phyloP scores from a whole-genome alignment of 345 rosid genomes.

The Leavenworthia alabamica region DNA sequence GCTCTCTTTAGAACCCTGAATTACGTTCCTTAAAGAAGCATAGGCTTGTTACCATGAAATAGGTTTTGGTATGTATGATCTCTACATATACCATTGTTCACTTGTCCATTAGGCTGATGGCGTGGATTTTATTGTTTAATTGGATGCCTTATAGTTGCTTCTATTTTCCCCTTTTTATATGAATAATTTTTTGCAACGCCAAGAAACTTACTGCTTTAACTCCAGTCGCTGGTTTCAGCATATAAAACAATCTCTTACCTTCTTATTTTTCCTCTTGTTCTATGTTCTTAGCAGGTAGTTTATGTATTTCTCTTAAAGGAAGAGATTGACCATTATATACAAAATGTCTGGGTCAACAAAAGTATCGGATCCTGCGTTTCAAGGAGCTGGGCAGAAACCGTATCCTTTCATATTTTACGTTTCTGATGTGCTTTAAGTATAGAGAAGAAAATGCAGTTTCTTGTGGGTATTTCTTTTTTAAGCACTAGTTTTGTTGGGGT shows the following conservation, averaged over 20 bases:
- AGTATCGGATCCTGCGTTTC: constrained; percentile 87
- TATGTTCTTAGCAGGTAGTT: constrained; percentile 14
- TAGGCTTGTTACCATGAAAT: not conserved
- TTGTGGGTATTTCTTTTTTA: not conserved
- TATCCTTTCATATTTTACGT: constrained; percentile 49
- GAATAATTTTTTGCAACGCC: not conserved
- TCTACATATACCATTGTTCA: not conserved
- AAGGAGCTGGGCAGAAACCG: constrained; percentile 92
- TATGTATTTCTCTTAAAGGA: constrained; percentile 8
- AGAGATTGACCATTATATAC: not conserved
- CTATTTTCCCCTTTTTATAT: not conserved
- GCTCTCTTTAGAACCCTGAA: not conserved
- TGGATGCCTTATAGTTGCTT: not conserved
- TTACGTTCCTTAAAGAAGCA: not conserved
- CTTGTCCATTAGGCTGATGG: not conserved
- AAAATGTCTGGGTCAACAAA: constrained; percentile 79
- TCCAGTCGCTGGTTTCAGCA: not conserved
- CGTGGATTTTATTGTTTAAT: not conserved
- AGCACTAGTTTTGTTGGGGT: not conserved
- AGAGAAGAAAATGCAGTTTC: not conserved
- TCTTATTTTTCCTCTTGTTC: not conserved
- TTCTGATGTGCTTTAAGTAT: not conserved
- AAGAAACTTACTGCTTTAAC: not conserved
- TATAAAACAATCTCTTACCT: not conserved
- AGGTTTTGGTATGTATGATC: not conserved